Evolutionary conservation across 1,284 basidiomycete species (phyloP), one percentile per base, ranked within the genome.

Genomic region (Trichosporon asahii): DNA sequence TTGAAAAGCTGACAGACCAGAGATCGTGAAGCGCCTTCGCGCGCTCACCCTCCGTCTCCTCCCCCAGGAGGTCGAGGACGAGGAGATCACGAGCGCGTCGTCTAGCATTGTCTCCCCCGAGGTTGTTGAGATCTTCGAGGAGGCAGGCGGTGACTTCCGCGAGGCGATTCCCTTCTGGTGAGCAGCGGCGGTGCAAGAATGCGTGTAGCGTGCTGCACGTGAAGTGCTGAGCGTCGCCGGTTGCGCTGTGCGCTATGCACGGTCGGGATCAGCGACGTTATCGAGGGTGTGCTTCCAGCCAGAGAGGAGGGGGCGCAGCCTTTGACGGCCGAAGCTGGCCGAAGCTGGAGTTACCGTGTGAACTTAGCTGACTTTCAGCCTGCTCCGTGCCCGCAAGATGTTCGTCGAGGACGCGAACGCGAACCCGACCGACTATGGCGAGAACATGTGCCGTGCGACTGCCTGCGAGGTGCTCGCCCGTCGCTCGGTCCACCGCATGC

Each of bases 391-490:
- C 0, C 87, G 90, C 68, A 88, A 89, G 23, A 88, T 90, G 68
- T 95, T 95, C 75, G 86, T 91, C 80, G 88, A 86, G 65, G 85
- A 82, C 64, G 80, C 80, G 11, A 74, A 76, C 49, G 57, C 71
- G 37, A 81, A 82, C 69, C 82, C 84, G 3, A 90, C 93, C 8
- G 92, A 96, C 79, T 92, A 90, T 77, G 93, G 89, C 69, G 95
- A 97, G 84, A 94, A 94, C 76, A 78, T 88, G 46, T 89, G 90
- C 73, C 87, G 94, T 90, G 93, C 91, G 61, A 86, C 87, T 35
- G 91, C 94, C 2, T 96, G 94, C 77, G 94, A 97, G 82, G 91
- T 93, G 1, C 85, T 97, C 18, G 95, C 95, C 3, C 88, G 94
- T 66, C 86, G 90, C 69, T 89, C 95, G 66, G 86, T 95, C 11